Conservation (phyloP, 805 yeast genomes). For the Myxozyma neotropica region DNA sequence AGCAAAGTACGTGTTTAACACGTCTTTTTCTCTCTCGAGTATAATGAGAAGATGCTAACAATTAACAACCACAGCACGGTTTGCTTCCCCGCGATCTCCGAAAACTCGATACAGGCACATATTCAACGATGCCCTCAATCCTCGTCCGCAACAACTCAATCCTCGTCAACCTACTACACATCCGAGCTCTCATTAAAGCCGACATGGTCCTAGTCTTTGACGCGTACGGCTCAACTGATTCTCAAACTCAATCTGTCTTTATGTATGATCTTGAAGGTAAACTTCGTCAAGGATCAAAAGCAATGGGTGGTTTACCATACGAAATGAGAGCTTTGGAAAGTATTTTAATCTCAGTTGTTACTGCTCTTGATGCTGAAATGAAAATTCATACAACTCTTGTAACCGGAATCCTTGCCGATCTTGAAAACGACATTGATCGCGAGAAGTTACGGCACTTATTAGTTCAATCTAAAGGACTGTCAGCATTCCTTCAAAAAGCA, state of each 20-base stretch:
- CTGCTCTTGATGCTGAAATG: conserved; percentile 82
- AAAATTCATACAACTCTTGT: conserved; percentile 78
- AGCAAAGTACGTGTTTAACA: conserved; percentile 45
- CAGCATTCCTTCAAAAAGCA: conserved; percentile 83
- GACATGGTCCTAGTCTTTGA: conserved; percentile 85
- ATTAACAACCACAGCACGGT: conserved; percentile 52
- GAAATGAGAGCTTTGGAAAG: conserved; percentile 91
- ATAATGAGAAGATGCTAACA: not conserved
- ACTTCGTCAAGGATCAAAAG: conserved; percentile 48
- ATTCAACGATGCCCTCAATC: conserved; percentile 87
- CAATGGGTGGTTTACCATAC: conserved; percentile 63
- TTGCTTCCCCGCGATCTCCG: conserved; percentile 87
- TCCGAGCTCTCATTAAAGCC: conserved; percentile 82
- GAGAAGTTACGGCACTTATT: conserved; percentile 75
- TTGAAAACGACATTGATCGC: conserved; percentile 81
- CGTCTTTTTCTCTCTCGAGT: not conserved
- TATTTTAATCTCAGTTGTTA: conserved; percentile 75
- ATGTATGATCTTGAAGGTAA: conserved; percentile 78
- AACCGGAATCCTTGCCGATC: conserved; percentile 68
- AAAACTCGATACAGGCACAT: conserved; percentile 77
- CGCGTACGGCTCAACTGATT: conserved; percentile 57
- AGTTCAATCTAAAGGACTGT: conserved; percentile 80
- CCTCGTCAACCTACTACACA: conserved; percentile 78
- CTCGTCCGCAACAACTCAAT: conserved; percentile 78
- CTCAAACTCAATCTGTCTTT: conserved; percentile 71